Evolutionary conservation across 495 filamentous ascomycete genomes (phyloP).

Genomic region (Podospora fimiseda): DNA sequence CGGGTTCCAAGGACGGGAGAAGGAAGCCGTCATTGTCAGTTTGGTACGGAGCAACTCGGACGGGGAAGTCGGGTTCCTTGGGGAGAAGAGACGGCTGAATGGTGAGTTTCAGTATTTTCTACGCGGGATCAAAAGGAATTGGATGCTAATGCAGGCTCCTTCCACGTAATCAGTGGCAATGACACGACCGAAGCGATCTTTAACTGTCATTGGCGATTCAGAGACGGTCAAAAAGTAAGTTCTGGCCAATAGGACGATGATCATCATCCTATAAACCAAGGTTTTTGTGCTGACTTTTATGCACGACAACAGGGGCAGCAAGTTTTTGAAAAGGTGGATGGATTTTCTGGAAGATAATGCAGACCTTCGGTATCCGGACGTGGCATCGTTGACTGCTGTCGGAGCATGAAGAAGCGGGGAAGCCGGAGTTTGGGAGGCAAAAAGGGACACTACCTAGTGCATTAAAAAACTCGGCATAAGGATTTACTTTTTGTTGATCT

Average conservation of each 20-base stretch:
- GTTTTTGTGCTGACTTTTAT: conserved; percentile 1
- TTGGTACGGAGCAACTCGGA: conserved; percentile 84
- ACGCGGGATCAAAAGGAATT: conserved; percentile 11
- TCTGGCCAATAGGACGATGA: no score
- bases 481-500: background rate
- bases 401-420: conserved; percentile 16
- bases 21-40: conserved; percentile 88
- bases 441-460: background rate
- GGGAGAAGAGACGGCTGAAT: conserved; percentile 88
- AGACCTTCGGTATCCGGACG: conserved; percentile 77
- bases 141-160: background rate
- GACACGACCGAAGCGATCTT: conserved; percentile 84
- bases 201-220: conserved; percentile 87
- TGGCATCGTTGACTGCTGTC: conserved; percentile 41
- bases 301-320: conserved; percentile 59
- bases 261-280: no score
- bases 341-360: conserved; percentile 75
- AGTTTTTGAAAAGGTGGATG: conserved; percentile 86
- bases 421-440: background rate
- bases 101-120: conserved; percentile 46
- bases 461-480: background rate
- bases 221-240: conserved; percentile 82
- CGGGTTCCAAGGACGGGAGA: conserved; percentile 95
- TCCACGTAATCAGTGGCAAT: conserved; percentile 72
- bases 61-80: conserved; percentile 86